A percentile compares a stretch with the other conserved stretches of the same genome.
Evolutionary conservation across 345 rosid species (phyloP).

Genomic region (Capsella bursapastoris): DNA sequence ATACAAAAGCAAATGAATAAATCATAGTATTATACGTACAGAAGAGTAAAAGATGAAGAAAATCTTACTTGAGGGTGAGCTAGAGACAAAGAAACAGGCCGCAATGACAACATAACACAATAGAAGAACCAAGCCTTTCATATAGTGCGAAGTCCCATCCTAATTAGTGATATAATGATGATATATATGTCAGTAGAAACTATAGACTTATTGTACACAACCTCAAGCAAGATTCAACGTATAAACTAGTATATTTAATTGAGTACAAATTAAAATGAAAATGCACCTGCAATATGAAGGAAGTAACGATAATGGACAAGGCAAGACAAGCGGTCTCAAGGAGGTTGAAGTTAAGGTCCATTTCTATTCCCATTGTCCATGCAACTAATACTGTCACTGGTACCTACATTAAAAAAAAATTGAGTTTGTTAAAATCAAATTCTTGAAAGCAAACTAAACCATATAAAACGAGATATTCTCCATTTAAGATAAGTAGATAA

Average conservation of each 20-base stretch:
- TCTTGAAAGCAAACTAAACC: not conserved
- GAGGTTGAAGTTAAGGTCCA: constrained; percentile 92
- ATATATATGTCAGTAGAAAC: not conserved
- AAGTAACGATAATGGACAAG: constrained; percentile 63
- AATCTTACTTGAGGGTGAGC: constrained; percentile 58
- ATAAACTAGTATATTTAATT: not conserved
- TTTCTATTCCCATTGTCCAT: constrained; percentile 72
- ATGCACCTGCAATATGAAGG: constrained; percentile 82
- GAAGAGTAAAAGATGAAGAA: not conserved
- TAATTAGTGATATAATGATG: constrained; percentile 33
- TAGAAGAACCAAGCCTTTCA: constrained; percentile 85
- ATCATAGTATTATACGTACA: not conserved
- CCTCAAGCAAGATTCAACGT: not conserved
- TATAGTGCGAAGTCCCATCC: constrained; percentile 93
- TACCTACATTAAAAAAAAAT: constrained; percentile 49
- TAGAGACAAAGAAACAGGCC: constrained; percentile 74
- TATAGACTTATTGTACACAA: not conserved
- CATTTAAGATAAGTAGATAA: not conserved
- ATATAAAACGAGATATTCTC: not conserved
- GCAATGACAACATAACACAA: constrained; percentile 79
- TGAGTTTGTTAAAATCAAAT: not conserved
- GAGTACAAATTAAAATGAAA: not conserved
- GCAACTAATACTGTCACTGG: constrained; percentile 81
- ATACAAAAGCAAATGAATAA: not conserved
- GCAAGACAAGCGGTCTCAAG: constrained; percentile 88